A percentile compares a stretch with the other conserved stretches of the same genome.
These are phyloP conservation scores for Ganoderma sinense DNA, from an alignment of 1,284 basidiomycete species.

Conservation along the genomic window DNA sequence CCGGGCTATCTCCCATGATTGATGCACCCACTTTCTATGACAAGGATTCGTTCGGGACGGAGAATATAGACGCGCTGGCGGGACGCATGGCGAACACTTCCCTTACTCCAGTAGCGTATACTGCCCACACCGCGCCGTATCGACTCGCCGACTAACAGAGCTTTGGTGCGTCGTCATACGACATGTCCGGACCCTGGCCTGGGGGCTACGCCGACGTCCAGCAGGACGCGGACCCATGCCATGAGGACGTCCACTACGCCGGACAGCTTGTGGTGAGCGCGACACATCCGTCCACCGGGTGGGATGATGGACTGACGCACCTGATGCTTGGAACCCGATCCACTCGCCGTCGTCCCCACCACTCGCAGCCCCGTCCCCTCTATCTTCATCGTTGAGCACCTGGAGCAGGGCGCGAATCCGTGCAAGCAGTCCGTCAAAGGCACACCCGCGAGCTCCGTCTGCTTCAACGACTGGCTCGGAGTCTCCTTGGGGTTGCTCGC, in stretches of 20 bases:
- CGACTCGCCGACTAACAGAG: no score
- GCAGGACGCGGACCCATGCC: no score
- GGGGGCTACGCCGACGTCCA: background rate
- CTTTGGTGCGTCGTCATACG: background rate
- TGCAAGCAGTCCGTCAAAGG: background rate
- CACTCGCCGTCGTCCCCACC: background rate
- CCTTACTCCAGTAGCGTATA: background rate
- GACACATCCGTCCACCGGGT: no score
- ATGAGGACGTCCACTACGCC: background rate
- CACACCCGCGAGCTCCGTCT: background rate
- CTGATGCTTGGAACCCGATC: background rate
- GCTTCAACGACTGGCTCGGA: background rate
- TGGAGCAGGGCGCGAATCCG: constrained; percentile 3
- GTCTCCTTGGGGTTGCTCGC: background rate
- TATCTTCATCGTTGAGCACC: background rate
- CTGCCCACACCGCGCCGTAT: background rate
- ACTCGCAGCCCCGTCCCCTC: background rate
- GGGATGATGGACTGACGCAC: background rate
- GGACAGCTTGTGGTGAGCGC: background rate
- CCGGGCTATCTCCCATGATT: background rate
- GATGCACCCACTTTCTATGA: no score
- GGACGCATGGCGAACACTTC: background rate
- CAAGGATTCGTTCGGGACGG: background rate
- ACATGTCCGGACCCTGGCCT: background rate
- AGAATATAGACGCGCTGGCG: background rate